Base-by-base conservation (phyloP, 257 asterid species). In the Lavandula angustifolia region DNA sequence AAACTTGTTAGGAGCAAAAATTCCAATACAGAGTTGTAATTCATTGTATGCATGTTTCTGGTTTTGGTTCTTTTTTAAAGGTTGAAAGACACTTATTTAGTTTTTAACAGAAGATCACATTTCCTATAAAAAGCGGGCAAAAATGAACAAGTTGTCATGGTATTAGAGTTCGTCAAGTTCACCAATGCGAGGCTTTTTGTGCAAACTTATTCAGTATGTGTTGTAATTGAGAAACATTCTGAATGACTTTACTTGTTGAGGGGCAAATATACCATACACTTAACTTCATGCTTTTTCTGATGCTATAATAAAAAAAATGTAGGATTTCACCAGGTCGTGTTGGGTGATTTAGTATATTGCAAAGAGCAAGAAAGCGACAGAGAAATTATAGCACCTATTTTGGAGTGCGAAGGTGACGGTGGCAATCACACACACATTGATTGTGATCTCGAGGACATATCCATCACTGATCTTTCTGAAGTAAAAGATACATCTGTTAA, bases 281-380 rank as follows among this genome's bases (percentile, higher is more conserved):
- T 54, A 41, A 55, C 40, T 66, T 53, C 62, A 16, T 53, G 47
- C 10, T 69, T 73, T 67, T 76, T 54, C 66, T 57, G 56, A 72
- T 74, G 77, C 54, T 38, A 50, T 54, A 27, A 67, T 55, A 53
- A 52, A 62, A 52, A 62, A 71, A 60, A 72, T 80, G 72, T 64
- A 92, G 98, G 96, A 68, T 43, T 77, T 75, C 78, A 79, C 69
- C 78, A 78, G 69, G 87, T 85, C 72, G 88, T 80, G 63, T 47
- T 82, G 83, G 99, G 99, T 66, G 99, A 92, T 77, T 79, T 92
- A 80, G 99, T 89, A 37, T 87, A 77, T 81, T 78, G 90, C 83
- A 87, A 89, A 57, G 92, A 89, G 41, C 80, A 75, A 69, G 76
- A 60, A 41, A 53, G 60, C 38, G 80, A 48, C 63, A 76, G 68